Evolutionary conservation across 164 flowering plant genomes (phyloP), one percentile per base, ranked within the genome.

Genomic region (Vitis rotundifolia): DNA sequence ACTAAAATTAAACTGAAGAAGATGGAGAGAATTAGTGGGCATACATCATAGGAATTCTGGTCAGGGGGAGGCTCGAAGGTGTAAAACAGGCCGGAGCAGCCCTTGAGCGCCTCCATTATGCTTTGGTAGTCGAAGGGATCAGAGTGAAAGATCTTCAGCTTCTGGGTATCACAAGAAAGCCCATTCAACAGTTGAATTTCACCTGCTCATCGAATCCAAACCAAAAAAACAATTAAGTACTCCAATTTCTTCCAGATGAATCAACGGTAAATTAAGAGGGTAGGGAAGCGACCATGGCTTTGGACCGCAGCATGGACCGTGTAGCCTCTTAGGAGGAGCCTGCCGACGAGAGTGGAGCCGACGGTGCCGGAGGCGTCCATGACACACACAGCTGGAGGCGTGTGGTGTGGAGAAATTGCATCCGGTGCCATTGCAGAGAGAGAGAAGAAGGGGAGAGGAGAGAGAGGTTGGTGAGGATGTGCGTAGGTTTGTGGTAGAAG

Each of bases 91-190:
- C 90, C 93, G 11, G 80, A 89, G 64, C 97, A 92, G 4, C 88
- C 95, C 16, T 69, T 87, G 49, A 92, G 55, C 5, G 97, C 93
- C 16, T 84, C 85, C 8, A 82, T 53, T 11, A 92, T 81, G 68
- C 92, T 92, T 8, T 88, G 91, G 68, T 87, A 92, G 59, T 92
- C 95, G 22, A 89, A 82, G 1, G 87, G 91, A 65, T 92, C 97
- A 0, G 84, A 71, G 5, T 73, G 65, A 70, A 87, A 90, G 9
- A 88, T 69, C 73, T 66, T 87, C 78, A 92, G 37, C 5, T 74
- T 85, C 70, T 80, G 74, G 26, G 72, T 75, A 3, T 81, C 78
- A 51, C 49, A 18, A 14, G 48, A 48, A 8, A 66, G 4, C 11
- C 76, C 80, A 53, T 74, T 64, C 3, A 83, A 73, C 2, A 19